phyloP scores from a whole-genome alignment of 148 eudicot genomes.

The Bassia scoparia region DNA sequence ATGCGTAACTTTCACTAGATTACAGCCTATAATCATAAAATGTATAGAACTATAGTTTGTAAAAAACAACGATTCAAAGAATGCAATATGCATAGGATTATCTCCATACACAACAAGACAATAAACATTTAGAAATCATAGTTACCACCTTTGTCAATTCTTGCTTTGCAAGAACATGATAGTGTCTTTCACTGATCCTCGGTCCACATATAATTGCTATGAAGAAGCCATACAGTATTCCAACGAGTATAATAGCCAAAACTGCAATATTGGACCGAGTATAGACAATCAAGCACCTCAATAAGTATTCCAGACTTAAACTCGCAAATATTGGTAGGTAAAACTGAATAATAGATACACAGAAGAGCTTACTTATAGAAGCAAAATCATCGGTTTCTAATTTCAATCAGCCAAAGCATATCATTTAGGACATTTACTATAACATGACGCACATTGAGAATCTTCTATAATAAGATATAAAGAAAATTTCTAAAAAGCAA shows the following conservation, averaged over 20 bases:
- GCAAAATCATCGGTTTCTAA: background rate
- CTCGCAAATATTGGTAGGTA: background rate
- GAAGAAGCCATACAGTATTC: slow-evolving; percentile 96
- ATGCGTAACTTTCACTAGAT: too few species aligned
- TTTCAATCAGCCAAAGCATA: background rate
- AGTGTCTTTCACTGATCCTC: slow-evolving; percentile 92
- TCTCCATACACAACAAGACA: too few species aligned
- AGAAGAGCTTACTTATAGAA: background rate
- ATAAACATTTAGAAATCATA: too few species aligned
- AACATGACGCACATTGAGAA: background rate
- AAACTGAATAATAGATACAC: background rate
- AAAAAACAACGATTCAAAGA: too few species aligned
- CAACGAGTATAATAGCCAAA: slow-evolving; percentile 84
- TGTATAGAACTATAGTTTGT: too few species aligned
- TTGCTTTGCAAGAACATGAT: slow-evolving; percentile 97
- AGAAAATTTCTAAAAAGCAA: background rate
- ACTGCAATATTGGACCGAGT: slow-evolving; percentile 43
- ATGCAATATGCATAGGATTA: too few species aligned
- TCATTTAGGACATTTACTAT: background rate
- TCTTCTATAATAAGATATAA: background rate
- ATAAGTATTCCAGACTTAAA: background rate
- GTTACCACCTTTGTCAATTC: slow-evolving; percentile 88
- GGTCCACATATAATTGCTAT: slow-evolving; percentile 98
- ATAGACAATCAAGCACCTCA: slow-evolving; percentile 8
- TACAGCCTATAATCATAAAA: too few species aligned